Base-by-base conservation (phyloP, 2,329 filamentous ascomycete species). In the Penicillium frequentans region DNA sequence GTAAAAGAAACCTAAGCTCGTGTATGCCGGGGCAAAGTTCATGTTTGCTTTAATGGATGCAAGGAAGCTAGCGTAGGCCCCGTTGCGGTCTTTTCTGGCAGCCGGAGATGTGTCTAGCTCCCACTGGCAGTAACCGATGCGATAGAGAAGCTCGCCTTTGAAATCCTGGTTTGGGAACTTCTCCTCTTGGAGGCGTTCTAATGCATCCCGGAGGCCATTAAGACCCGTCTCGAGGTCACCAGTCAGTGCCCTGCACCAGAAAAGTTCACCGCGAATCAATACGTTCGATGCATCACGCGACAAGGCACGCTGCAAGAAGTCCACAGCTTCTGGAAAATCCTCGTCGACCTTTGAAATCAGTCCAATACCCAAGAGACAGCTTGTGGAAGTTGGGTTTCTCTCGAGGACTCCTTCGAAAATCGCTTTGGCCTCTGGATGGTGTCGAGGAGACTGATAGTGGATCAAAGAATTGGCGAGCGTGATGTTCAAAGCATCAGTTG, bases 341-440 rank as follows among this genome's bases (percentile, higher is more conserved):
- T 96, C 89, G 63, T 96, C 92, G 66, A 98, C 95, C 73, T 97
- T 92, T 47, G 93, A 88, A 42, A 99, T 93, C 24, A 98, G 77
- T 1, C 95, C 96, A 33, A 97, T 86, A 0, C 95, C 95, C 46
- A 98, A 90, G 59, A 99, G 79, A 2, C 93, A 93, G 29, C 86
- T 79, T 0, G 92, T 96, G 0, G 90, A 93, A 3, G 84, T 85
- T 2, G 87, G 83, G 55, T 96, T 91, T 26, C 89, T 85, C 48
- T 85, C 80, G 1, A 99, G 81, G 5, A 98, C 90, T 29, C 84
- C 84, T 64, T 96, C 87, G 64, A 99, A 98, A 0, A 97, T 81
- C n/a, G 76, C 75, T 70, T 91, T 93, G 2, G 95, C 93, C 76
- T 98, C 93, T 19, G 87, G 82, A 65, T 99, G 95, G 68, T 98